Evolutionary conservation across 768 basidiomycete species (phyloP).

Genomic region (Lentinula lateritia): DNA sequence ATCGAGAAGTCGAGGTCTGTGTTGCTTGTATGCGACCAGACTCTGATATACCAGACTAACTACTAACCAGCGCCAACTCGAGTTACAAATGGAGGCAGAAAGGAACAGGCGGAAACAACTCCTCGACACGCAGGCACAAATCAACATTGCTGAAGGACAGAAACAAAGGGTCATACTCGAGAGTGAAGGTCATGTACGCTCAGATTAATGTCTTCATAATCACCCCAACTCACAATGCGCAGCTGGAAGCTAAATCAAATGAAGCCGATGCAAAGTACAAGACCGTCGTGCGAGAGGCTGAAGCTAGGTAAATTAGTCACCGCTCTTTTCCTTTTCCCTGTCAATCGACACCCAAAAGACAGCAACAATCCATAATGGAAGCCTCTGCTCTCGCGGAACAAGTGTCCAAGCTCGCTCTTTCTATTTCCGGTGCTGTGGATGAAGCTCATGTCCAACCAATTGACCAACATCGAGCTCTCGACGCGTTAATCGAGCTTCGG

Average conservation of each 20-base stretch:
- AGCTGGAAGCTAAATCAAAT: conserved; percentile 46
- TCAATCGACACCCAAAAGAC: conserved; percentile 14
- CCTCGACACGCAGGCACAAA: conserved; percentile 51
- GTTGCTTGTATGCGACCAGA: not conserved
- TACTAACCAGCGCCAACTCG: conserved; percentile 42
- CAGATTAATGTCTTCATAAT: not conserved
- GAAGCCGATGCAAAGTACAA: conserved; percentile 51
- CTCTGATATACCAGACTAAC: not conserved
- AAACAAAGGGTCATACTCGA: conserved; percentile 53
- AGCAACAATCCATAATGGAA: conserved; percentile 41
- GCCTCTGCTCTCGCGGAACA: conserved; percentile 43
- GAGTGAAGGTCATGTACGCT: conserved; percentile 44
- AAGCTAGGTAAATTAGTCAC: conserved; percentile 11
- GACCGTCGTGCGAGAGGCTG: not conserved
- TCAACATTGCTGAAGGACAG: conserved; percentile 54
- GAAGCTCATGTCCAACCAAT: conserved; percentile 19
- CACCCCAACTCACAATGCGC: not conserved
- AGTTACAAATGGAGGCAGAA: conserved; percentile 57
- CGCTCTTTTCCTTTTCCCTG: conserved; percentile 5
- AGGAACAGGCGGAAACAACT: conserved; percentile 51
- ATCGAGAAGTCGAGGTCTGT: conserved; percentile 53
- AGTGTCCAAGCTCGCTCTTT: conserved; percentile 37
- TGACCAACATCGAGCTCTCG: conserved; percentile 33
- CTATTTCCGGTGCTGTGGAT: conserved; percentile 28
- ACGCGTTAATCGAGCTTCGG: conserved; percentile 39